Evolutionary conservation across 2,329 filamentous ascomycete species (phyloP).

Genomic region (Bipolaris cookei): DNA sequence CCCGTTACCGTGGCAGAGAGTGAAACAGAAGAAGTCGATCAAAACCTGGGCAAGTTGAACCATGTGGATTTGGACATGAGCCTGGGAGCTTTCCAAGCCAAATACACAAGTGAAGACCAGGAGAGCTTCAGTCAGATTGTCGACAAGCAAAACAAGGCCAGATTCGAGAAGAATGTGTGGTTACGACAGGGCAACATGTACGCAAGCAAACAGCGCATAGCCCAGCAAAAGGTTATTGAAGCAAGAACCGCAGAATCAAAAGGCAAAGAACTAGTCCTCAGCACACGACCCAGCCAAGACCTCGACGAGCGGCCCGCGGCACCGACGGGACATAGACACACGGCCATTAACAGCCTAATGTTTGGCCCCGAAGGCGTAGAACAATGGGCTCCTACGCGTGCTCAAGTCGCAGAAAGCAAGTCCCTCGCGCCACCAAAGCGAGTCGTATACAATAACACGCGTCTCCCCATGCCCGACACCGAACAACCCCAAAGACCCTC

Average conservation of each 20-base stretch:
- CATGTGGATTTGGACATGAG: constrained; percentile 78
- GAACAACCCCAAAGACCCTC: constrained; percentile 61
- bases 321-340: constrained; percentile 73
- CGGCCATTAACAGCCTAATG: constrained; percentile 84
- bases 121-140: constrained; percentile 93
- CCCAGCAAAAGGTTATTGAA: constrained; percentile 75
- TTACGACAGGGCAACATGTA: constrained; percentile 89
- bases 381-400: constrained; percentile 62
- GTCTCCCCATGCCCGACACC: constrained; percentile 61
- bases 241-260: constrained; percentile 56
- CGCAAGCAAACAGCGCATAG: constrained; percentile 65
- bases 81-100: constrained; percentile 83
- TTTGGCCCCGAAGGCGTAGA: constrained; percentile 73
- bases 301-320: constrained; percentile 75
- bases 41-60: constrained; percentile 51
- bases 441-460: constrained; percentile 82
- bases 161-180: constrained; percentile 85
- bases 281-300: constrained; percentile 66
- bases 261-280: constrained; percentile 46
- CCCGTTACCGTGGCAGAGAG: constrained; percentile 64
- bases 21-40: constrained; percentile 35
- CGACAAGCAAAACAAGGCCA: constrained; percentile 87
- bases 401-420: constrained; percentile 70
- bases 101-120: constrained; percentile 97
- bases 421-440: constrained; percentile 78